Conservation (phyloP, 495 filamentous ascomycete genomes). For the Ramalina peruviana region DNA sequence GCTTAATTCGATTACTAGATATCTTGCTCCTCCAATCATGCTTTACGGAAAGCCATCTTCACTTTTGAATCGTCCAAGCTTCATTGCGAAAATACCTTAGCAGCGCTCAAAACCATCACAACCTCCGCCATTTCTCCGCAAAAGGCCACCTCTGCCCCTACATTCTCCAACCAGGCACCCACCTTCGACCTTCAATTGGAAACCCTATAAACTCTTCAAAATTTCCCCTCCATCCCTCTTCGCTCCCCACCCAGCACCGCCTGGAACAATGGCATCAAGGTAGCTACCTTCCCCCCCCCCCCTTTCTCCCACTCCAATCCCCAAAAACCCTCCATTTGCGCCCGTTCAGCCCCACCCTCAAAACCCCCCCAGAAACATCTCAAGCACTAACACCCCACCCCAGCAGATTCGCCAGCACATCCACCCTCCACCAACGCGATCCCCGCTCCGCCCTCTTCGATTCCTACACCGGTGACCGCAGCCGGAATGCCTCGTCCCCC, state of each 20-base stretch:
- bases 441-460: constrained; percentile 82
- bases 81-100: no score
- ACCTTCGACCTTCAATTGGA: background rate
- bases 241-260: background rate
- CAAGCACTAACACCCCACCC: background rate
- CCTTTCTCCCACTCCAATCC: no score
- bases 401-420: constrained; percentile 40
- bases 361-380: background rate
- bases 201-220: background rate
- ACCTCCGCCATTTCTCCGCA: no score
- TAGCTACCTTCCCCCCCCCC: background rate
- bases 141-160: constrained; percentile 5
- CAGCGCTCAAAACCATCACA: no score
- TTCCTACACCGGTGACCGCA: constrained; percentile 54
- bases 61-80: no score
- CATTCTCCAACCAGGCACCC: background rate
- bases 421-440: constrained; percentile 65
- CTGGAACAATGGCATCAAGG: constrained; percentile 4
- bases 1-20: no score
- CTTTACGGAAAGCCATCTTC: no score
- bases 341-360: background rate
- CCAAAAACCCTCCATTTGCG: background rate
- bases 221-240: background rate
- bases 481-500: constrained; percentile 27
- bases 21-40: no score